Evolutionary conservation across 768 basidiomycete genomes (phyloP).

Genomic region (Cantharellus anzutake): DNA sequence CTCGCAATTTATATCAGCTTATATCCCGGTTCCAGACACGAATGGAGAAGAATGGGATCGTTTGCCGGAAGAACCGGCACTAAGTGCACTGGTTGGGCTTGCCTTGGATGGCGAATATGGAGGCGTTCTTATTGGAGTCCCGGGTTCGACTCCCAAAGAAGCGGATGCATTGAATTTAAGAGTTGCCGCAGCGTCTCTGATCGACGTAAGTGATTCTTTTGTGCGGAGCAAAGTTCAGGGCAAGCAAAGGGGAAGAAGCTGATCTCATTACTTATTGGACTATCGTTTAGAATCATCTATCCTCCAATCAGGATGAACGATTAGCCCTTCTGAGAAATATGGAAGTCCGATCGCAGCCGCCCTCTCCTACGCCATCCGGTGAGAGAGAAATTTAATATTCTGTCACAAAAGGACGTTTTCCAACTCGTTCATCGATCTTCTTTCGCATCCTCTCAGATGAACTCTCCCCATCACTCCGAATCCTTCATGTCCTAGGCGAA

Average conservation of each 20-base stretch:
- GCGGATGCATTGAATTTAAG: slow-evolving; percentile 56
- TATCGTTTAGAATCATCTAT: background rate
- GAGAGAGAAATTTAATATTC: background rate
- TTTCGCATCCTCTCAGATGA: background rate
- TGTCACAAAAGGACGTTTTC: too few relatives aligned
- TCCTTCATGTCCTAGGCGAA: slow-evolving; percentile 41
- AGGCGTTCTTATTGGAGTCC: slow-evolving; percentile 26
- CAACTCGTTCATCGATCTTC: background rate
- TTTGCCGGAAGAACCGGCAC: slow-evolving; percentile 56
- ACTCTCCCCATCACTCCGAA: slow-evolving; percentile 36
- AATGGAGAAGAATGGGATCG: slow-evolving; percentile 90
- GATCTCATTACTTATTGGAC: slow-evolving; percentile 13
- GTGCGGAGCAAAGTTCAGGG: background rate
- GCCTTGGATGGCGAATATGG: slow-evolving; percentile 79
- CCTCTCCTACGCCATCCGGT: background rate
- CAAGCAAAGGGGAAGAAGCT: slow-evolving; percentile 15
- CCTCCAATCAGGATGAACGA: background rate
- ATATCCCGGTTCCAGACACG: slow-evolving; percentile 61
- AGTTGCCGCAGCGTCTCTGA: slow-evolving; percentile 56
- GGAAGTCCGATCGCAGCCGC: background rate
- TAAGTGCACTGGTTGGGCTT: slow-evolving; percentile 67
- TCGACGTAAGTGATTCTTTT: slow-evolving; percentile 39
- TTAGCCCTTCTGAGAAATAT: background rate
- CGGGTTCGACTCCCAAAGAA: slow-evolving; percentile 22
- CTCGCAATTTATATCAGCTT: slow-evolving; percentile 53